Evolutionary conservation across 2,329 filamentous ascomycete genomes (phyloP), one percentile per base, ranked within the genome.

Genomic region (Paracoccidioides brasiliensis): DNA sequence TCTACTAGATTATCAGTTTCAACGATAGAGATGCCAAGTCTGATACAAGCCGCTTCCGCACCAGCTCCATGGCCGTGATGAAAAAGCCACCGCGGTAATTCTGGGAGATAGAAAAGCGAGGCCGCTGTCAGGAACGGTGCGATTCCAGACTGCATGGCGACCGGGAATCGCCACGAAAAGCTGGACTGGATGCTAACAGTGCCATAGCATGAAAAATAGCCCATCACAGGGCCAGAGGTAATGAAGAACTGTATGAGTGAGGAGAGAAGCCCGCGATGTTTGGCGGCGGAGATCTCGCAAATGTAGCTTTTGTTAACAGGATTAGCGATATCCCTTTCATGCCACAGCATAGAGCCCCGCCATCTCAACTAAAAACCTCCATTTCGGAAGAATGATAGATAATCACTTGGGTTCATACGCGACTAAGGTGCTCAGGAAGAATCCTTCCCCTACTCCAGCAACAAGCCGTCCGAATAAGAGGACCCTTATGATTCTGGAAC

Each of bases 201-300:
- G 6, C 78, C 80, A 59, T 83, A 84, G 64, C 79, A 82, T 8
- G 73, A 75, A 60, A 85, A 84, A 59, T 80, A 84, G 0, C 81
- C 82, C 0, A 72, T 49, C 8, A 76, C 76, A 2, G 83, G 64
- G 0, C 78, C 80, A 1, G 75, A 51, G 0, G 75, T 76, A 3
- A 73, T 73, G 46, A 80, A 63, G 51, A 82, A 69, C 59, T 83
- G 80, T 0, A 79, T 77, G 3, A 77, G 65, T 0, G 77, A 76
- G 0, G 76, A 74, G 2, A 84, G 63, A 0, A 73, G 68, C 0
- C 80, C 81, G 33, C 81, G 69, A 3, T 70, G 66, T 3, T 66
- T 68, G 0, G 74, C 68, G 0, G 80, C 81, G 0, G 80, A 77
- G 14, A 84, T 80, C 64, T 85, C 82, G 56, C 78, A 78, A 32